Evolutionary conservation across 2,329 filamentous ascomycete genomes (phyloP), one percentile per base, ranked within the genome.

Genomic region (Penicillium brasilianum): DNA sequence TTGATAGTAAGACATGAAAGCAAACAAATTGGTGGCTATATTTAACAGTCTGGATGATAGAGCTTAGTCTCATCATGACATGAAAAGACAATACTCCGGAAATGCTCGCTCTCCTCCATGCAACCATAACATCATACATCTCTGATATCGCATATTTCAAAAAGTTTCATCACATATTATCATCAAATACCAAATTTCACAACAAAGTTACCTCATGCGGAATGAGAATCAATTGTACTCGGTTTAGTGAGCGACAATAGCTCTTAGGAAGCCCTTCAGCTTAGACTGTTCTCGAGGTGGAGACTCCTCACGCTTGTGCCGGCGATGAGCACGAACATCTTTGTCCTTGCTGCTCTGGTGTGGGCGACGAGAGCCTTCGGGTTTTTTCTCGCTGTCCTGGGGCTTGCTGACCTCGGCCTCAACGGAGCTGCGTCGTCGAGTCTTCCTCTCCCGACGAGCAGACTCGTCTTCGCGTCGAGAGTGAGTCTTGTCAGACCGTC

Each of bases 391-490:
- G 49, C 50, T 20, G 8, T 53, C 50, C 6, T 36, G 43, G 10
- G 55, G 59, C 34, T 62, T 61, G 69, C 69, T 61, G 13, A 60
- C 58, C 48, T 66, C 67, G 14, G 65, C 60, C 22, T 66, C 65
- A 34, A 67, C 66, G 3, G 61, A 61, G 53, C 60, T 65, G 25
- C 68, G 68, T 58, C 64, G 66, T 61, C 72, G 65, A 54, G 61
- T 44, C 30, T 48, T 67, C 62, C 58, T 71, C 66, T 67, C 63
- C 6, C 66, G 63, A 41, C 72, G 71, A 43, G 66, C 55, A 7
- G 64, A 67, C 20, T 67, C 66, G 44, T 75, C 73, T 51, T 74
- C 73, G 41, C 73, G 76, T 22, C 68, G 69, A 39, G 71, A 73
- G 9, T 65, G 64, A 25, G 72, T 69, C 16, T 68, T 67, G 37